phyloP scores from a whole-genome alignment of 2,329 filamentous ascomycete species.

The Septoria petroselini region DNA sequence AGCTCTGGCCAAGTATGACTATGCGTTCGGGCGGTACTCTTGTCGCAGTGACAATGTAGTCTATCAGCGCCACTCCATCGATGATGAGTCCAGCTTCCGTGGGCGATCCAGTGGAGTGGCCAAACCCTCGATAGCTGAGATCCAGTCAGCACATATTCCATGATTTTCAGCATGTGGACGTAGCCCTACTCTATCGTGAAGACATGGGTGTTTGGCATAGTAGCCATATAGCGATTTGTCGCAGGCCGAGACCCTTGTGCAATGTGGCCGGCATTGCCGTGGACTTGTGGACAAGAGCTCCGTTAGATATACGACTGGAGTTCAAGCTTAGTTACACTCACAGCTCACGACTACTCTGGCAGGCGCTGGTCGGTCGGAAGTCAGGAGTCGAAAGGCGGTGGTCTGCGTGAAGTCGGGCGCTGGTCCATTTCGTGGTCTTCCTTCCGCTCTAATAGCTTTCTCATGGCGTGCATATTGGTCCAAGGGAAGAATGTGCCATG shows the following conservation, averaged over 20 bases:
- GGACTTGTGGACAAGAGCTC: slow-evolving; percentile 25
- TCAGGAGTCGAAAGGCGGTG: slow-evolving; percentile 51
- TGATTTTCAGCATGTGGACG: background rate
- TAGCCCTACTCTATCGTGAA: slow-evolving; percentile 66
- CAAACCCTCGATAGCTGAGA: slow-evolving; percentile 75
- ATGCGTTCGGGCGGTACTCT: slow-evolving; percentile 68
- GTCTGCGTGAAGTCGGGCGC: slow-evolving; percentile 48
- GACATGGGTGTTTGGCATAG: slow-evolving; percentile 71
- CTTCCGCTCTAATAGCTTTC: slow-evolving; percentile 49
- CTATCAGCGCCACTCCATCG: slow-evolving; percentile 70
- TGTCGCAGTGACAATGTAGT: slow-evolving; percentile 66
- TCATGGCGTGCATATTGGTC: slow-evolving; percentile 73
- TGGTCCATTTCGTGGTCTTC: slow-evolving; percentile 48
- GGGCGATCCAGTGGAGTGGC: slow-evolving; percentile 73
- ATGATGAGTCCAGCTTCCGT: slow-evolving; percentile 76
- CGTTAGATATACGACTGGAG: background rate
- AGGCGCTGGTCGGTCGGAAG: slow-evolving; percentile 46
- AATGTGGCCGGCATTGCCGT: slow-evolving; percentile 78
- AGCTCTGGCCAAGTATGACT: slow-evolving; percentile 77
- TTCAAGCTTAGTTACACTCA: slow-evolving; percentile 30
- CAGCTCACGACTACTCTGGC: slow-evolving; percentile 57
- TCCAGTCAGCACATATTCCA: background rate
- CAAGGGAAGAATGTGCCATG: slow-evolving; percentile 85
- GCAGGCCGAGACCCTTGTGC: slow-evolving; percentile 73
- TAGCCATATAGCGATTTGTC: slow-evolving; percentile 73